These are phyloP conservation scores for Paraglomus occultum DNA, from an alignment of 192 early-diverging fungal species.

Conservation along the genomic window DNA sequence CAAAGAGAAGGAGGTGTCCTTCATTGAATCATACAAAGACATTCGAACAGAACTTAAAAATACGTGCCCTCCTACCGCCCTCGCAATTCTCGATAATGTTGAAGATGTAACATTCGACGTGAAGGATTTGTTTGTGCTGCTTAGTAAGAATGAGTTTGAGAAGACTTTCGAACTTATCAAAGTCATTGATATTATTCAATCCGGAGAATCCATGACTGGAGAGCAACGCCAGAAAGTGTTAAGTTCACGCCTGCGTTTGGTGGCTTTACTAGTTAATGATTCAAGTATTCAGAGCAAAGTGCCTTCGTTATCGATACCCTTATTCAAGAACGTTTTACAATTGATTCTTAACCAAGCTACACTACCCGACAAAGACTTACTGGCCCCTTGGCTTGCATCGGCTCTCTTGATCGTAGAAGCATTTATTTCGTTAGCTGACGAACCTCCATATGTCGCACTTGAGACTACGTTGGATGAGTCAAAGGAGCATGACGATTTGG, in stretches of 20 bases:
- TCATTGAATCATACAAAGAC: slow-evolving; percentile 31
- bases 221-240: slow-evolving; percentile 33
- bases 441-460: slow-evolving; percentile 46
- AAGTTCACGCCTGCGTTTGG: slow-evolving; percentile 51
- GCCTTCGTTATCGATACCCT: slow-evolving; percentile 24
- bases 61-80: slow-evolving; percentile 29
- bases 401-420: slow-evolving; percentile 64
- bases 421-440: slow-evolving; percentile 61
- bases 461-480: slow-evolving; percentile 34
- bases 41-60: slow-evolving; percentile 48
- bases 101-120: slow-evolving; percentile 67
- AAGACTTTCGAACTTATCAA: slow-evolving; percentile 33
- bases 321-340: slow-evolving; percentile 31
- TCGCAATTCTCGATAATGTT: slow-evolving; percentile 50
- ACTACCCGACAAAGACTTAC: slow-evolving; percentile 20
- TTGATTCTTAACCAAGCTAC: slow-evolving; percentile 29
- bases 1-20: slow-evolving; percentile 49
- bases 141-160: slow-evolving; percentile 50
- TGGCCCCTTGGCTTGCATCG: slow-evolving; percentile 55
- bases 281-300: slow-evolving; percentile 47
- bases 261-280: slow-evolving; percentile 63
- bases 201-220: slow-evolving; percentile 4
- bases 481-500: slow-evolving; percentile 47
- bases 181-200: slow-evolving; percentile 29
- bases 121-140: slow-evolving; percentile 59